Evolutionary conservation across 345 rosid species (phyloP), one percentile per base, ranked within the genome.

Genomic region (Populus ilicifolia): DNA sequence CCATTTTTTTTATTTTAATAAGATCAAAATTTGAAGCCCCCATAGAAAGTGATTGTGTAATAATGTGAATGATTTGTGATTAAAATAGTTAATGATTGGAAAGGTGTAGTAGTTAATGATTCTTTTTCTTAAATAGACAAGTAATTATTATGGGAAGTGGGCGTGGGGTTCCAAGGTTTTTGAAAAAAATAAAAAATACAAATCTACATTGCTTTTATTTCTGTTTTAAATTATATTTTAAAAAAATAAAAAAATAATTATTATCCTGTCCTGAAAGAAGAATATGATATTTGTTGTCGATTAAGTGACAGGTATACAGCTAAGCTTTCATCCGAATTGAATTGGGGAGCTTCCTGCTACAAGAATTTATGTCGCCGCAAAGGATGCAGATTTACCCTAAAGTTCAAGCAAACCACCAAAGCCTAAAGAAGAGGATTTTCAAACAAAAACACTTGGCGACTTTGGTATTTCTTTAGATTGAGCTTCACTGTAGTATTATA

Each of bases 171-270:
- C 2, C 27, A 59, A 0, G 2, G 9, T n/a, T 33, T 33, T 30
- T 30, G 0, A 1, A 0, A 4, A 10, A 41, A 41, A 41, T 2
- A 0, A 41, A 10, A 0, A 33, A 0, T 0, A 5, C 36, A 33
- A 30, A 33, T 33, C 36, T 33, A 4, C 36, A 33, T 33, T 33
- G 36, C 36, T 33, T 33, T 0, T 33, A 4, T 0, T 4, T 33
- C 0, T 33, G 36, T 33, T 33, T 33, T 33, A 33, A 33, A 33
- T 33, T 5, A 33, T 33, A 4, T 4, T 33, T 33, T 33, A 4
- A 4, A 4, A 33, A 0, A 33, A 33, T 4, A 30, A 30, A 33
- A 33, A 33, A 33, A 33, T 33, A 4, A 33, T 33, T 33, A 33
- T 33, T 33, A 33, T 27, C 1, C 29, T 27, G 1, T 27, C 29